Evolutionary conservation across 2,329 filamentous ascomycete genomes (phyloP), one percentile per base, ranked within the genome.

Genomic region (Sclerotinia spermophila): DNA sequence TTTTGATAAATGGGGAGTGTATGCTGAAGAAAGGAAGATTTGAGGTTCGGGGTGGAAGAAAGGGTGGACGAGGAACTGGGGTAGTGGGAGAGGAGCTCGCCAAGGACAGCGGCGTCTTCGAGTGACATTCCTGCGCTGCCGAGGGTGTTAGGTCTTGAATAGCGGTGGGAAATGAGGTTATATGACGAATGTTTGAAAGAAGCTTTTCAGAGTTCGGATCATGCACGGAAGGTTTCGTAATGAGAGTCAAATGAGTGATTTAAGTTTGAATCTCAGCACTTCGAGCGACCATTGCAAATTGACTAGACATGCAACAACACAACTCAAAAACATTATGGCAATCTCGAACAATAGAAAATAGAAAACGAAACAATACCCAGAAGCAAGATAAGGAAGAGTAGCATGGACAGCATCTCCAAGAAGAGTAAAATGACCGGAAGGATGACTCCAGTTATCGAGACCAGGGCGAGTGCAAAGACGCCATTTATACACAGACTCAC

Each of bases 401-500:
- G 89, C 87, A 72, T 91, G 88, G 2, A 87, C 87, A 0, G 88
- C 86, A 74, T 91, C 89, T 0, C 89, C 89, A 0, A 90, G 81
- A 75, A 90, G 83, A 0, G 86, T 85, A 74, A 89, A 88, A 0
- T 85, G 80, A 0, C 84, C 87, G 0, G 82, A 85, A 0, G 83
- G 79, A 73, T 90, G 84, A 0, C 82, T 86, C 88, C 89, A 90
- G 1, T 81, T 80, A n/a, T 83, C 82, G 51, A 88, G 81, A 7
- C 84, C 83, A 1, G 83, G 83, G 1, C 87, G 82, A 71, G 87
- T 88, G 77, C 85, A 87, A 0, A 90, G 79, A 2, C 86, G 82
- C 87, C 87, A 90, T 90, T 90, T 77, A 65, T 83, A 82, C 0
- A 90, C 86, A 0, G 84, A 85, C 58, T 87, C 81, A 76, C 87